These are phyloP conservation scores for Exophiala sp. DNA, from an alignment of 2,329 filamentous ascomycete genomes.

Conservation along the genomic window DNA sequence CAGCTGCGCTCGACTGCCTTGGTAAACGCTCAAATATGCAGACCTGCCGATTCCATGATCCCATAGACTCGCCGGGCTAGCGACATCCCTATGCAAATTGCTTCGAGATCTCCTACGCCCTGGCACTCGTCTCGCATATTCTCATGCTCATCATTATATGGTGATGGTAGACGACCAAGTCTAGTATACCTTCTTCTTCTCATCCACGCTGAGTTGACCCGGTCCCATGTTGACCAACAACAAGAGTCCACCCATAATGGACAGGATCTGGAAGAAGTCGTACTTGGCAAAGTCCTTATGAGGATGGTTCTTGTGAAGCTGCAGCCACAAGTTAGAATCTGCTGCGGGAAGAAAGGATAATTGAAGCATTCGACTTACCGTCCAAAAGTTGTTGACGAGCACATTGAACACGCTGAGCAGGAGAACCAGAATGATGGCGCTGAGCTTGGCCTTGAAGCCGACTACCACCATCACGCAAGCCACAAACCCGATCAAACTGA, in stretches of 20 bases:
- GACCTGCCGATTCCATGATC: background rate
- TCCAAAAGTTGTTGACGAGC: constrained; percentile 99
- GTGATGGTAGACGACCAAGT: background rate
- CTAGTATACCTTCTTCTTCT: constrained; percentile 99
- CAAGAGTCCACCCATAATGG: constrained; percentile 89
- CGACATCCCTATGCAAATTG: background rate
- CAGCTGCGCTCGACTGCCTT: background rate
- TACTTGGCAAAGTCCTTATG: constrained; percentile 99
- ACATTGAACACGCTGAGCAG: constrained; percentile 96
- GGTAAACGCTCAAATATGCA: constrained; percentile 4
- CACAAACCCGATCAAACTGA: constrained; percentile 76
- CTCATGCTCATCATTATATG: constrained; percentile 23
- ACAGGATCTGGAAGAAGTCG: constrained; percentile 99
- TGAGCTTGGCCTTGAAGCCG: constrained; percentile 99
- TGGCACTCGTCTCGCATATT: constrained; percentile 14
- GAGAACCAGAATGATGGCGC: constrained; percentile 87
- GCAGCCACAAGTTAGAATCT: constrained; percentile 19
- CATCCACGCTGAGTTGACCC: constrained; percentile 94
- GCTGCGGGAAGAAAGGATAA: constrained; percentile 1
- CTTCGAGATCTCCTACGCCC: background rate
- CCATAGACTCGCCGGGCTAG: background rate
- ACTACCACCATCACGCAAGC: constrained; percentile 98
- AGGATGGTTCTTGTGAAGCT: constrained; percentile 96
- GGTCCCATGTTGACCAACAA: constrained; percentile 98
- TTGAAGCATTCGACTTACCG: constrained; percentile 58